Conservation (phyloP, 495 filamentous ascomycete species). For the Penicillium canariense region DNA sequence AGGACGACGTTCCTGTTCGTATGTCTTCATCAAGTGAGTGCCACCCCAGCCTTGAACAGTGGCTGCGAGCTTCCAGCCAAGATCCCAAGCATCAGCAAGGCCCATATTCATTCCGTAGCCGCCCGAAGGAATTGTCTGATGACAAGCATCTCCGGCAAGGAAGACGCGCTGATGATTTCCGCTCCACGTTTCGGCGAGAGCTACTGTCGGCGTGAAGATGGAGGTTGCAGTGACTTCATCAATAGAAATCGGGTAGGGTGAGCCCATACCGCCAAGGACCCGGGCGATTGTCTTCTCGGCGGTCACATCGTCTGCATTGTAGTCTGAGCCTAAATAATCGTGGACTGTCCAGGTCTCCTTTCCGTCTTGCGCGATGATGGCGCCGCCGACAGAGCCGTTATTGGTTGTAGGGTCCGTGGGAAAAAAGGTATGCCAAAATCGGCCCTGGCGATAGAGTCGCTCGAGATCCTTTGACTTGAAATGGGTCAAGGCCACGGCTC, state of each 20-base stretch:
- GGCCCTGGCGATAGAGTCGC: conserved; percentile 12
- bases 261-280: conserved; percentile 18
- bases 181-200: conserved; percentile 17
- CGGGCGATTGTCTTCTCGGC: conserved; percentile 13
- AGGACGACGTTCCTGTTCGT: conserved; percentile 27
- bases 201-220: conserved; percentile 22
- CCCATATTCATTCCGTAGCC: conserved; percentile 36
- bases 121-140: conserved; percentile 24
- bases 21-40: conserved; percentile 16
- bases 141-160: conserved; percentile 50
- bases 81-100: conserved; percentile 29
- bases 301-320: background rate
- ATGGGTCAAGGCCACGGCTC: conserved; percentile 12
- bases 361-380: conserved; percentile 24
- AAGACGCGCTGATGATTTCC: conserved; percentile 36
- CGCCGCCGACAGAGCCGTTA: background rate
- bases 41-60: conserved; percentile 21
- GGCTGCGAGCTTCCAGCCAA: conserved; percentile 33
- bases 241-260: conserved; percentile 16
- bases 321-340: conserved; percentile 3
- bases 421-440: conserved; percentile 26
- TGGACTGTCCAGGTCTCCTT: conserved; percentile 25
- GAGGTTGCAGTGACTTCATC: conserved; percentile 16
- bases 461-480: conserved; percentile 23
- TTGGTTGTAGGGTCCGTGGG: background rate